A percentile compares a stretch with the other conserved stretches of the same genome.
phyloP scores from a whole-genome alignment of 148 eudicot species.

The Amaranthus cruentus region DNA sequence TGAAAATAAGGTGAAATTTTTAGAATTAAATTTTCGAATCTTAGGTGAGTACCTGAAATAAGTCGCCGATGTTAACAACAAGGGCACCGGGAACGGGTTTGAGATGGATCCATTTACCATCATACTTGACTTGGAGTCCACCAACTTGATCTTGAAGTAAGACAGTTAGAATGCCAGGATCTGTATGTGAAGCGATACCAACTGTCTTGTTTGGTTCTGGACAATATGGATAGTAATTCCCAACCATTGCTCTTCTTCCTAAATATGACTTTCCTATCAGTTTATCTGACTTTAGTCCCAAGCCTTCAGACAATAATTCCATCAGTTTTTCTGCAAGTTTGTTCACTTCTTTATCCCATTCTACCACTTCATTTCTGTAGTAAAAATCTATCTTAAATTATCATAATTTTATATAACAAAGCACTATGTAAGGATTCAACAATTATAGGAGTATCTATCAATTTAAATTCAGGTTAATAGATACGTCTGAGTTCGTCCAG shows the following conservation, averaged over 20 bases:
- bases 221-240: conserved; percentile 36
- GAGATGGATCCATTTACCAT: conserved; percentile 34
- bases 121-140: conserved; percentile 40
- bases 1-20: too few relatives aligned
- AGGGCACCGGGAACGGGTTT: conserved; percentile 35
- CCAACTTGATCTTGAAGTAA: conserved; percentile 36
- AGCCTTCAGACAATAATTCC: conserved; percentile 33
- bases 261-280: conserved; percentile 18
- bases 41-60: conserved; percentile 27
- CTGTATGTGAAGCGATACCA: conserved; percentile 37
- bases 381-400: too few relatives aligned
- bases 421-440: too few relatives aligned
- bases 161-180: conserved; percentile 34
- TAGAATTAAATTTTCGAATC: too few relatives aligned
- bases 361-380: conserved; percentile 26
- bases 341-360: conserved; percentile 35
- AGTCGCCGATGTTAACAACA: conserved; percentile 41
- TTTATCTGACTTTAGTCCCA: conserved; percentile 21
- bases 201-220: conserved; percentile 36
- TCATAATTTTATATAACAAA: too few relatives aligned
- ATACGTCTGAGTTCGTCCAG: too few relatives aligned
- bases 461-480: too few relatives aligned
- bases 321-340: conserved; percentile 26
- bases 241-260: conserved; percentile 16
- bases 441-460: too few relatives aligned